These are phyloP conservation scores for Trichopus zeylanicus DNA, from an alignment of 116 monocot species.

Conservation along the genomic window DNA sequence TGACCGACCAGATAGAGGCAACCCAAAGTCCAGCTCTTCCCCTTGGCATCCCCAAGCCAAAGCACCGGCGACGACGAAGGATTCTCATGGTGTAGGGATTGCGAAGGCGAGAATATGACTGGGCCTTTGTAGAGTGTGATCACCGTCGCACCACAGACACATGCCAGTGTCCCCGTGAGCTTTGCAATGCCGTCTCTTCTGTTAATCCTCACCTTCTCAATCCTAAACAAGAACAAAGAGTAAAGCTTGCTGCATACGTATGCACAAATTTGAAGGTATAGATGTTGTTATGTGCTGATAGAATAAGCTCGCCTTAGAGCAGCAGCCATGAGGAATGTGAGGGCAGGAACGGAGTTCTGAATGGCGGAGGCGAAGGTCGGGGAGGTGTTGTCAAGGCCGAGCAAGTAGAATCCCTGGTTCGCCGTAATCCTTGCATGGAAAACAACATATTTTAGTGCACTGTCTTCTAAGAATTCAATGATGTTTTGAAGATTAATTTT, in stretches of 20 bases:
- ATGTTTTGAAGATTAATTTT: too few relatives aligned
- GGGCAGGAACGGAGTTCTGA: constrained; percentile 95
- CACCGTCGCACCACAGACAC: constrained; percentile 76
- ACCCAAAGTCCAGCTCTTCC: constrained; percentile 82
- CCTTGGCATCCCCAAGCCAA: constrained; percentile 17
- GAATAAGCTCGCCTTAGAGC: constrained; percentile 39
- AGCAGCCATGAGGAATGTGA: constrained; percentile 97
- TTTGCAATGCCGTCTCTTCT: constrained; percentile 78
- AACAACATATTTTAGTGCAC: too few relatives aligned
- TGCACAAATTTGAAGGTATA: too few relatives aligned
- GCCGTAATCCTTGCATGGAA: constrained; percentile 56
- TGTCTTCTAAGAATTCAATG: too few relatives aligned
- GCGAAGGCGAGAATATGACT: constrained; percentile 46
- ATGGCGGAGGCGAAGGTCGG: constrained; percentile 96
- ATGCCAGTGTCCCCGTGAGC: constrained; percentile 57
- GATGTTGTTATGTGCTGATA: background rate
- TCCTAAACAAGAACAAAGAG: constrained; percentile 23
- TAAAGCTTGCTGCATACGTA: too few relatives aligned
- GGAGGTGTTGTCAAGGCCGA: constrained; percentile 84
- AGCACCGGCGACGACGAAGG: background rate
- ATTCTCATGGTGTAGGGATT: constrained; percentile 2
- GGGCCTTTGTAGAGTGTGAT: constrained; percentile 96
- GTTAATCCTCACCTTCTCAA: constrained; percentile 75
- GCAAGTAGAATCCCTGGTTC: constrained; percentile 92
- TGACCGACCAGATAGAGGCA: constrained; percentile 81